Evolutionary conservation across 2,329 filamentous ascomycete species (phyloP).

Genomic region (Lasiodiplodia gonubiensis): DNA sequence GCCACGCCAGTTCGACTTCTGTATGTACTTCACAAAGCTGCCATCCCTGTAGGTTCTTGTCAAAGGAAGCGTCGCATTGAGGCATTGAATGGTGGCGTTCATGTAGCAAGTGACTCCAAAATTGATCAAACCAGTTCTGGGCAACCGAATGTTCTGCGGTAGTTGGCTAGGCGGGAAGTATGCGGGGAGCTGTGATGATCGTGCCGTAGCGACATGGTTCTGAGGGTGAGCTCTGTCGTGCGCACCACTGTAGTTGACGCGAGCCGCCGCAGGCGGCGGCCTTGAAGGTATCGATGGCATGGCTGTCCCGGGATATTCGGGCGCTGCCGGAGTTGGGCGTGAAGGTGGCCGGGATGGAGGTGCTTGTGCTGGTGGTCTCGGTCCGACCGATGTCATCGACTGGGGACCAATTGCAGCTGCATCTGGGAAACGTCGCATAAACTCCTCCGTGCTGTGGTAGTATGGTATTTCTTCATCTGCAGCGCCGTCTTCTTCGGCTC

Average conservation of each 20-base stretch:
- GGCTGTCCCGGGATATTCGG: slow-evolving; percentile 55
- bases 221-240: slow-evolving; percentile 58
- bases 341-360: slow-evolving; percentile 25
- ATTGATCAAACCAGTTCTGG: slow-evolving; percentile 78
- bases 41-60: slow-evolving; percentile 69
- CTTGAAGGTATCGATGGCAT: slow-evolving; percentile 67
- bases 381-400: slow-evolving; percentile 62
- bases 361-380: slow-evolving; percentile 30
- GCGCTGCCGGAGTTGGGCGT: slow-evolving; percentile 45
- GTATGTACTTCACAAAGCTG: slow-evolving; percentile 65
- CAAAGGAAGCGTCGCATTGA: slow-evolving; percentile 72
- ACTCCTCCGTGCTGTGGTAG: slow-evolving; percentile 79
- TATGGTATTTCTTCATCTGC: slow-evolving; percentile 44
- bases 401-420: slow-evolving; percentile 64
- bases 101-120: slow-evolving; percentile 87
- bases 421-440: slow-evolving; percentile 80
- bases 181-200: slow-evolving; percentile 47
- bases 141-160: slow-evolving; percentile 53
- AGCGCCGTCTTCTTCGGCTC: slow-evolving; percentile 38
- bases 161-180: slow-evolving; percentile 54
- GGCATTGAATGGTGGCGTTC: slow-evolving; percentile 85
- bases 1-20: slow-evolving; percentile 67
- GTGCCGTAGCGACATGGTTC: slow-evolving; percentile 41
- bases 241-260: slow-evolving; percentile 80
- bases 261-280: slow-evolving; percentile 61